Conservation (phyloP, 2,329 filamentous ascomycete genomes). For the Tricladium varicosporioides region DNA sequence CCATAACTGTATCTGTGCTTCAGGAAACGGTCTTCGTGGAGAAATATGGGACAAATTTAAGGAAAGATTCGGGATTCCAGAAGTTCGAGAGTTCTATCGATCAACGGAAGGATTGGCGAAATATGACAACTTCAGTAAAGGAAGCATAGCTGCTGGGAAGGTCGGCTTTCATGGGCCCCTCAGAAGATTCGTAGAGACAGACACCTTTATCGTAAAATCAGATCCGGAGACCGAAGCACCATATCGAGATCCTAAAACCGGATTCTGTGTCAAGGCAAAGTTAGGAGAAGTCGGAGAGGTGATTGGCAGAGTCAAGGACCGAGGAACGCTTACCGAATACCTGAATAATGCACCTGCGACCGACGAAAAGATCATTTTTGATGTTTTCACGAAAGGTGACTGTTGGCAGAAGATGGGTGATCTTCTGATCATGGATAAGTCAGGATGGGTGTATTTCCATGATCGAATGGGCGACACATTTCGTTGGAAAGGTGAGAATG, state of each 20-base stretch:
- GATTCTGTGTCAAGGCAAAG: constrained; percentile 39
- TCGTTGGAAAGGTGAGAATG: constrained; percentile 51
- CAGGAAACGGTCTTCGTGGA: constrained; percentile 46
- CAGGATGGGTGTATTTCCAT: constrained; percentile 44
- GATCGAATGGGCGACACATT: constrained; percentile 53
- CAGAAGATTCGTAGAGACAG: constrained; percentile 39
- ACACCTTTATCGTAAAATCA: constrained; percentile 40
- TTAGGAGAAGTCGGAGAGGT: constrained; percentile 43
- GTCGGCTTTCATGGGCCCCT: constrained; percentile 43
- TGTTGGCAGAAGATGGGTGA: constrained; percentile 45
- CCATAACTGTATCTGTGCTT: constrained; percentile 43
- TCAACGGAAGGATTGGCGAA: constrained; percentile 46
- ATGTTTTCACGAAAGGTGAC: constrained; percentile 46
- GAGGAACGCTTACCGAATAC: constrained; percentile 41
- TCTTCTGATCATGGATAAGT: constrained; percentile 39
- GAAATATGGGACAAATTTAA: constrained; percentile 49
- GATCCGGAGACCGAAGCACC: constrained; percentile 39
- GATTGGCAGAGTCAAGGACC: constrained; percentile 42
- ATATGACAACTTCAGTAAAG: constrained; percentile 42
- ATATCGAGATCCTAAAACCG: constrained; percentile 42
- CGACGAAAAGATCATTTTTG: constrained; percentile 41
- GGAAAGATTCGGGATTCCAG: constrained; percentile 40
- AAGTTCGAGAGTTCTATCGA: constrained; percentile 47
- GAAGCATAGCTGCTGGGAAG: constrained; percentile 42
- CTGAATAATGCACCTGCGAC: constrained; percentile 41